phyloP scores from a whole-genome alignment of 257 asterid species.

The Solanum acaule region DNA sequence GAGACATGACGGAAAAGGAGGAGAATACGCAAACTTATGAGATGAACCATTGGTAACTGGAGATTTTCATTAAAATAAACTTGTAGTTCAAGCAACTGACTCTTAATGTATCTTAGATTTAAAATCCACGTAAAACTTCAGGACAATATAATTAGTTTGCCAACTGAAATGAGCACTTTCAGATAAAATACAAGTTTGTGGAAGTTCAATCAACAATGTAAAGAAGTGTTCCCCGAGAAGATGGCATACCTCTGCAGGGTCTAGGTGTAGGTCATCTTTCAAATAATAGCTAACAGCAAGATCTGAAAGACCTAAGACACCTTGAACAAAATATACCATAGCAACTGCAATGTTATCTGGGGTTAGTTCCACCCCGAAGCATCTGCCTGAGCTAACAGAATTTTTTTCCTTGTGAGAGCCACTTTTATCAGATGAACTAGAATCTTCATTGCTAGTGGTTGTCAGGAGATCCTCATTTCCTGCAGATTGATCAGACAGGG shows the following conservation, averaged over 20 bases:
- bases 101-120: background rate
- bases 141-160: background rate
- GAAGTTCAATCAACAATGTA: background rate
- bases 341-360: slow-evolving; percentile 93
- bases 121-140: background rate
- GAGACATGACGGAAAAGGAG: background rate
- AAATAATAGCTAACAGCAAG: slow-evolving; percentile 89
- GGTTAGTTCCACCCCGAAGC: slow-evolving; percentile 79
- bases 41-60: background rate
- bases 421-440: slow-evolving; percentile 31
- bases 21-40: background rate
- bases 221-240: background rate
- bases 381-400: slow-evolving; percentile 33
- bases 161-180: background rate
- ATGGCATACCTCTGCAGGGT: slow-evolving; percentile 90
- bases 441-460: slow-evolving; percentile 36
- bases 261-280: slow-evolving; percentile 92
- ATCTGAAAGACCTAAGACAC: slow-evolving; percentile 85
- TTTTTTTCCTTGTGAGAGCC: slow-evolving; percentile 34
- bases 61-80: background rate
- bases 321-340: slow-evolving; percentile 98
- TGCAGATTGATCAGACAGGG: slow-evolving; percentile 19
- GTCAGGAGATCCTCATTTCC: slow-evolving; percentile 41
- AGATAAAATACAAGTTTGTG: background rate
- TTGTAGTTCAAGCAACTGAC: background rate